Evolutionary conservation across 352 stramenopile genomes (phyloP).

Genomic region (Thraustotheca clavata): DNA sequence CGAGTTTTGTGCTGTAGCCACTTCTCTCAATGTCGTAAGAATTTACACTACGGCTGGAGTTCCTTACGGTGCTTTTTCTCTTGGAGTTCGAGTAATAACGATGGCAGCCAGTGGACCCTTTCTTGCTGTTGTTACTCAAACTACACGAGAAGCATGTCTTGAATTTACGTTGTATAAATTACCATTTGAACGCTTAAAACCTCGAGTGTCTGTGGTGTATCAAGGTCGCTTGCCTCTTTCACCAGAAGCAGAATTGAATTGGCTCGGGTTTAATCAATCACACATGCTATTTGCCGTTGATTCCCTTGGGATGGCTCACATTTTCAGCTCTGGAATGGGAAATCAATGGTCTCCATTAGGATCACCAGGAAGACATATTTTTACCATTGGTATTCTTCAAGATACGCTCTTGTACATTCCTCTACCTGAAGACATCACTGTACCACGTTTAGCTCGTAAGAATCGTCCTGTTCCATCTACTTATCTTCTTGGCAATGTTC

Average conservation of each 20-base stretch:
- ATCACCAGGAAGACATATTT: slow-evolving; percentile 53
- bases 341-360: slow-evolving; percentile 71
- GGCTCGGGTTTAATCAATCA: slow-evolving; percentile 72
- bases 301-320: slow-evolving; percentile 53
- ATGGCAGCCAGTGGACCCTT: slow-evolving; percentile 41
- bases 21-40: slow-evolving; percentile 57
- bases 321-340: slow-evolving; percentile 38
- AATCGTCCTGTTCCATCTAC: slow-evolving; percentile 66
- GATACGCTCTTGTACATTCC: slow-evolving; percentile 69
- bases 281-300: slow-evolving; percentile 63
- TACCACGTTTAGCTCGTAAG: slow-evolving; percentile 48
- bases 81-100: slow-evolving; percentile 60
- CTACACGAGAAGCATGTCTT: slow-evolving; percentile 17
- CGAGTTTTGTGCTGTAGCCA: slow-evolving; percentile 70
- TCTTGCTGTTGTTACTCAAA: slow-evolving; percentile 62
- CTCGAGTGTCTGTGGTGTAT: slow-evolving; percentile 35
- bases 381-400: slow-evolving; percentile 60
- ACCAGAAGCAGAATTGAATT: slow-evolving; percentile 45
- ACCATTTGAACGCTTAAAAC: neutral
- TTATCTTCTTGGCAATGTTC: slow-evolving; percentile 35
- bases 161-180: slow-evolving; percentile 23
- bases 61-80: slow-evolving; percentile 46
- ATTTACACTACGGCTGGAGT: slow-evolving; percentile 66
- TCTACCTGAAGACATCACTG: slow-evolving; percentile 35
- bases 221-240: slow-evolving; percentile 50